Evolutionary conservation across 2,329 filamentous ascomycete species (phyloP).

Genomic region (Fonsecaea monophora): DNA sequence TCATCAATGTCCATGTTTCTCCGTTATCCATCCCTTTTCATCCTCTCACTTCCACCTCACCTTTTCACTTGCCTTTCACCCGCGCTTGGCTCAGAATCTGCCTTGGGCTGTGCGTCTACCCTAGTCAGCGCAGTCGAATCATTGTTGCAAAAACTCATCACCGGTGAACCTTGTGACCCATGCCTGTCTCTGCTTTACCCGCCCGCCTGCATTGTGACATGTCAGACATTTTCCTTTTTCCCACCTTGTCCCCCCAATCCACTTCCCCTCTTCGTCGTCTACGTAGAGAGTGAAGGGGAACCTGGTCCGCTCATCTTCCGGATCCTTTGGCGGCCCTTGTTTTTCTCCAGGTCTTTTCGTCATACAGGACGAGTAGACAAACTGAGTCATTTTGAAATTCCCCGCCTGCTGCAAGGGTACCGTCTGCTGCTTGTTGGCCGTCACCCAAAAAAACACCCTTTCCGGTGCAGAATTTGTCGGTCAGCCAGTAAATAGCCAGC

Average conservation of each 20-base stretch:
- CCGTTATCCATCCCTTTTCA: neutral
- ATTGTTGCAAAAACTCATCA: neutral
- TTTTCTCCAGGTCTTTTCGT: neutral
- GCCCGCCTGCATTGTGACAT: neutral
- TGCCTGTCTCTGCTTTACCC: neutral
- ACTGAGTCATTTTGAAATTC: neutral
- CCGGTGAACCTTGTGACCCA: slow-evolving; percentile 1
- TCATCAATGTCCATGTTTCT: neutral
- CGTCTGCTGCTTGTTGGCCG: slow-evolving; percentile 2
- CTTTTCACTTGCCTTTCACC: neutral
- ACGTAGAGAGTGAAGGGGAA: neutral
- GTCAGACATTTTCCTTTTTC: slow-evolving; percentile 4
- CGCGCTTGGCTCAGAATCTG: neutral
- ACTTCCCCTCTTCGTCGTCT: neutral
- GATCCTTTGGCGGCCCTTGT: slow-evolving; percentile 8
- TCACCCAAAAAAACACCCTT: neutral
- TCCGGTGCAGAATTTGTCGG: neutral
- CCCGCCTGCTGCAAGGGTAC: neutral
- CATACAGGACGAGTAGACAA: too few relatives aligned
- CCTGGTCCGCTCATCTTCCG: slow-evolving; percentile 12
- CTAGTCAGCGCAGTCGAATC: slow-evolving; percentile 2
- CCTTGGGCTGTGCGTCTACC: neutral
- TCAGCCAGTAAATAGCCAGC: neutral
- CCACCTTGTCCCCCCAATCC: neutral
- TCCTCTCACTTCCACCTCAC: neutral